Percentiles rank a stretch among this genome's conserved stretches.
These are phyloP conservation scores for Pestalotiopsis sp. DNA, from an alignment of 2,329 filamentous ascomycete genomes.

Conservation along the genomic window DNA sequence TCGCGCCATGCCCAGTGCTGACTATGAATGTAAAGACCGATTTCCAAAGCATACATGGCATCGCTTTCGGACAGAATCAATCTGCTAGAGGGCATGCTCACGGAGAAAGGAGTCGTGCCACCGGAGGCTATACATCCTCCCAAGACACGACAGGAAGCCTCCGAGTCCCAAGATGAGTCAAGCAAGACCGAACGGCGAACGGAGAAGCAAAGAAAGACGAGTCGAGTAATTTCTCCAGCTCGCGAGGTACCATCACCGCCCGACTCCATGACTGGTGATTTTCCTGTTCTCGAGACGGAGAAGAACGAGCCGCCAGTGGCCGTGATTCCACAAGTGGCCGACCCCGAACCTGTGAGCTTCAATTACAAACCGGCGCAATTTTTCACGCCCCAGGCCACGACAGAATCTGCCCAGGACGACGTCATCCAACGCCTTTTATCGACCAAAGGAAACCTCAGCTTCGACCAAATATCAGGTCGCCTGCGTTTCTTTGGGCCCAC, in stretches of 20 bases:
- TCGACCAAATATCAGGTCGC: conserved; percentile 53
- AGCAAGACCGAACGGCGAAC: background rate
- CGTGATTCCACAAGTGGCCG: background rate
- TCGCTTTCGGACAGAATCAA: conserved; percentile 57
- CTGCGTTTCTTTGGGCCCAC: conserved; percentile 56
- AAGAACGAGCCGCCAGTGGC: background rate
- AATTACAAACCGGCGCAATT: conserved; percentile 30
- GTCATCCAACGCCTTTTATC: conserved; percentile 52
- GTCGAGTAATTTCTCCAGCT: conserved; percentile 18
- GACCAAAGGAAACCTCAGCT: conserved; percentile 51
- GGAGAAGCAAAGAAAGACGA: background rate
- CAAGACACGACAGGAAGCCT: conserved; percentile 46
- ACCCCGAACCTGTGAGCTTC: conserved; percentile 1
- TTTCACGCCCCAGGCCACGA: conserved; percentile 35
- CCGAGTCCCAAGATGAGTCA: conserved; percentile 1
- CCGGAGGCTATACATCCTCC: conserved; percentile 56
- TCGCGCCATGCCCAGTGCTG: conserved; percentile 4
- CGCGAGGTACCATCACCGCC: conserved; percentile 31
- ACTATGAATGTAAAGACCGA: conserved; percentile 42
- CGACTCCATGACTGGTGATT: conserved; percentile 36
- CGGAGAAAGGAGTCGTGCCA: conserved; percentile 49
- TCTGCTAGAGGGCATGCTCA: conserved; percentile 53
- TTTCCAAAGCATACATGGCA: conserved; percentile 61
- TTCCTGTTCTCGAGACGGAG: conserved; percentile 24
- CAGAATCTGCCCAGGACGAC: conserved; percentile 45